Percentiles rank a stretch among this genome's conserved stretches.
phyloP scores from a whole-genome alignment of 306 rosid genomes.

The Bauhinia variegata region DNA sequence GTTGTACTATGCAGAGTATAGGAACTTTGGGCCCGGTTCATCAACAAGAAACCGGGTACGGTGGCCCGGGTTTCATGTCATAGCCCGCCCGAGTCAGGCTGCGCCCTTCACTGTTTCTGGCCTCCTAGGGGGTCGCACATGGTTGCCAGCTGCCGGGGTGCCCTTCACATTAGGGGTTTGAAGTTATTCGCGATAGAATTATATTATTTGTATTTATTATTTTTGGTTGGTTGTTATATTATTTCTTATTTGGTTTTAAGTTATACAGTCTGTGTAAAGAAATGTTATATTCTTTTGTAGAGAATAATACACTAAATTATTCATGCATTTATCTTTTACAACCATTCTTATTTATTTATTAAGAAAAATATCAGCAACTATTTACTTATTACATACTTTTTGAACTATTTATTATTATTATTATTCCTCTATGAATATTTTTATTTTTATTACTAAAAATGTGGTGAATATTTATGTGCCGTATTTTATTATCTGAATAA shows the following conservation, averaged over 20 bases:
- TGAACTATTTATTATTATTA: too few relatives aligned
- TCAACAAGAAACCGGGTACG: constrained; percentile 55
- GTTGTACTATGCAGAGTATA: constrained; percentile 64
- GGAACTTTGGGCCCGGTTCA: constrained; percentile 70
- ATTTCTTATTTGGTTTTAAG: constrained; percentile 22
- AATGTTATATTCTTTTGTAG: constrained; percentile 47
- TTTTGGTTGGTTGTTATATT: too few relatives aligned
- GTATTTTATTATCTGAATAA: too few relatives aligned
- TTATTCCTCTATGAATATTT: too few relatives aligned
- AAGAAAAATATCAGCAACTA: too few relatives aligned
- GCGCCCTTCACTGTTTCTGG: constrained; percentile 53
- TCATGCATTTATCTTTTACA: not conserved
- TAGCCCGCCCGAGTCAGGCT: constrained; percentile 53
- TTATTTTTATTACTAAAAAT: too few relatives aligned
- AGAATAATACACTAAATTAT: constrained; percentile 12
- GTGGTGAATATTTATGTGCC: too few relatives aligned
- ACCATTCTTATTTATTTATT: not conserved
- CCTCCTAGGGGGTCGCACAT: constrained; percentile 71
- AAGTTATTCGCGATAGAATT: too few relatives aligned
- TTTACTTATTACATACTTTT: too few relatives aligned
- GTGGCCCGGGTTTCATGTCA: constrained; percentile 72
- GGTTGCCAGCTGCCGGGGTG: constrained; percentile 84
- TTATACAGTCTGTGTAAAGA: constrained; percentile 24
- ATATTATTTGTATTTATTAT: too few relatives aligned
- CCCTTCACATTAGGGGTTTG: constrained; percentile 69